Evolutionary conservation across 2,329 filamentous ascomycete species (phyloP).

Genomic region (Aotearoamyces nothofagi): DNA sequence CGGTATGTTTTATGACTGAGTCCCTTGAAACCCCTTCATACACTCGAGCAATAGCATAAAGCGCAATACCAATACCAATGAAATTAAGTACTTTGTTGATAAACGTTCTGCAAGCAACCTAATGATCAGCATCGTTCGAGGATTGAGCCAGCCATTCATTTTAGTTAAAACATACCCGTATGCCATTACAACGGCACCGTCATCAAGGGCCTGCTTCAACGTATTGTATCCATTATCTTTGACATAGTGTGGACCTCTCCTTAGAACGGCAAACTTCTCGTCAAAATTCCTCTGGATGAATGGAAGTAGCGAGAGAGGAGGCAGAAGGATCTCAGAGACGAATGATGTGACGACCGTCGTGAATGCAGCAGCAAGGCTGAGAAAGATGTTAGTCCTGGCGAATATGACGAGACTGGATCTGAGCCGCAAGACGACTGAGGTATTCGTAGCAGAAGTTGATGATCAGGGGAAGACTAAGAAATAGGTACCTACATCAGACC

Average conservation of each 20-base stretch:
- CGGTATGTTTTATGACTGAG: conserved; percentile 54
- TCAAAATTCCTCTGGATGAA: conserved; percentile 58
- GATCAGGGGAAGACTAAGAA: not conserved
- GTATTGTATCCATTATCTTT: conserved; percentile 48
- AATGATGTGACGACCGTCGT: conserved; percentile 58
- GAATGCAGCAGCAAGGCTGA: conserved; percentile 53
- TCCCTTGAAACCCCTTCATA: conserved; percentile 48
- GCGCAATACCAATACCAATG: conserved; percentile 43
- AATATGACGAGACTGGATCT: not conserved
- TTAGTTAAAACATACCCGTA: conserved; percentile 38
- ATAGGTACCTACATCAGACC: conserved; percentile 46
- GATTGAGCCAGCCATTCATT: too few species aligned
- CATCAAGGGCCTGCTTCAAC: conserved; percentile 48
- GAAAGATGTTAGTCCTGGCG: conserved; percentile 1
- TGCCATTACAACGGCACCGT: conserved; percentile 58
- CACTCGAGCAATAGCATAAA: conserved; percentile 47
- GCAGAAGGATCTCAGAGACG: conserved; percentile 55
- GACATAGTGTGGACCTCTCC: conserved; percentile 36
- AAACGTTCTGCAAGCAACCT: conserved; percentile 36
- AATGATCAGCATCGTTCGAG: too few species aligned
- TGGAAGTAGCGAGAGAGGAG: conserved; percentile 51
- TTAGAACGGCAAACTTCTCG: conserved; percentile 57
- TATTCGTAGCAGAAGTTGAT: too few species aligned
- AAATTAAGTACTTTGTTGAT: conserved; percentile 52
- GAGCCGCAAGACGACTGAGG: conserved; percentile 2